phyloP scores from a whole-genome alignment of 441 rosid species.

The Raphanus hybrid region DNA sequence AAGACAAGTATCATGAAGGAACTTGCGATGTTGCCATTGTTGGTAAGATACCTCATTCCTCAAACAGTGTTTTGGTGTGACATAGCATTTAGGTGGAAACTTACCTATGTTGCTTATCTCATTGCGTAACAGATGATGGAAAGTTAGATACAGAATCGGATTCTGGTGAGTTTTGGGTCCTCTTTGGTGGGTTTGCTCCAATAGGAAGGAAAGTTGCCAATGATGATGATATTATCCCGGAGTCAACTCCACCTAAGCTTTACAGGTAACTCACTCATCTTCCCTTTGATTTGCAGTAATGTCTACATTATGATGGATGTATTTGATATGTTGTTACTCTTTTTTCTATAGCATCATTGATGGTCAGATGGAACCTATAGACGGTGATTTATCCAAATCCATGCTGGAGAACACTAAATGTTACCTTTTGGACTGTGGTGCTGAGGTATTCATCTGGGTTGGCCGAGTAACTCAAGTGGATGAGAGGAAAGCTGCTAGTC shows the following conservation, averaged over 20 bases:
- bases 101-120: conserved; percentile 23
- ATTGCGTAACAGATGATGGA: not conserved
- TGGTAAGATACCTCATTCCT: conserved; percentile 60
- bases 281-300: conserved; percentile 16
- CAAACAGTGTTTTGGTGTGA: conserved; percentile 15
- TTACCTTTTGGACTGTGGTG: conserved; percentile 89
- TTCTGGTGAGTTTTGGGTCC: conserved; percentile 99
- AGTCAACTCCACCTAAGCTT: conserved; percentile 78
- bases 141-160: conserved; percentile 46
- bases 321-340: conserved; percentile 39
- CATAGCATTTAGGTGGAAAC: conserved; percentile 21
- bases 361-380: conserved; percentile 68
- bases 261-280: conserved; percentile 56
- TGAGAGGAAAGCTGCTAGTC: conserved; percentile 89
- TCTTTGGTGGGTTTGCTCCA: conserved; percentile 99
- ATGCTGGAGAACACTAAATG: conserved; percentile 90
- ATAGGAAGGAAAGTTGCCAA: conserved; percentile 81
- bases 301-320: not conserved
- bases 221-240: conserved; percentile 81
- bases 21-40: conserved; percentile 90
- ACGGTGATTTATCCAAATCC: conserved; percentile 86
- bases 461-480: conserved; percentile 97
- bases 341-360: conserved; percentile 57
- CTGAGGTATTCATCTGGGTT: conserved; percentile 94
- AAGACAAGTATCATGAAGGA: conserved; percentile 97